Evolutionary conservation across 768 basidiomycete species (phyloP).

Genomic region (Dioszegia hungarica): DNA sequence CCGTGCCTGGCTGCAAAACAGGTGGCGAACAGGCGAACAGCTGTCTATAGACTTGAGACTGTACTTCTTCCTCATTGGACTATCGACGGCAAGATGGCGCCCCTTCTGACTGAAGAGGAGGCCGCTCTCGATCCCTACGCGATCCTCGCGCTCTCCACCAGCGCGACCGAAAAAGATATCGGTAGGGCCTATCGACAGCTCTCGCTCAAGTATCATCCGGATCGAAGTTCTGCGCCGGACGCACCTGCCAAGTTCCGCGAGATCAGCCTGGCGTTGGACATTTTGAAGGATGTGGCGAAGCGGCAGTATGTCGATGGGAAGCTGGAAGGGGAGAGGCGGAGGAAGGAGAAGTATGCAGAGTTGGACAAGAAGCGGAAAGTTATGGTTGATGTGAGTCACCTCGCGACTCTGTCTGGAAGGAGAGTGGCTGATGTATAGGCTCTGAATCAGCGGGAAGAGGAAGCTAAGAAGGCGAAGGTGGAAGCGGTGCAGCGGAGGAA

Average conservation of each 20-base stretch:
- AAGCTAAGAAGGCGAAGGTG: constrained; percentile 41
- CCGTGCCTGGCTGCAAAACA: not conserved
- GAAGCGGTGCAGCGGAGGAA: constrained; percentile 20
- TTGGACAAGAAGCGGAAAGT: constrained; percentile 42
- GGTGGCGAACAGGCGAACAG: constrained; percentile 4
- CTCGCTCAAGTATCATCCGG: constrained; percentile 47
- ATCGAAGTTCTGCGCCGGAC: constrained; percentile 28
- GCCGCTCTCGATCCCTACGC: constrained; percentile 38
- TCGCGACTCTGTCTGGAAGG: not conserved
- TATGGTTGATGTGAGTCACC: constrained; percentile 41
- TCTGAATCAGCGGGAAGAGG: constrained; percentile 41
- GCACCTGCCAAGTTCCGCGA: constrained; percentile 40
- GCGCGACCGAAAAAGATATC: constrained; percentile 42
- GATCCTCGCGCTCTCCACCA: constrained; percentile 21
- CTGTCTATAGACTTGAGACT: not conserved
- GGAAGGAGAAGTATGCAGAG: constrained; percentile 39
- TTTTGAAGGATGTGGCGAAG: constrained; percentile 34
- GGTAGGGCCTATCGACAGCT: constrained; percentile 33
- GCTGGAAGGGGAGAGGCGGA: constrained; percentile 29
- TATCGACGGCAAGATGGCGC: constrained; percentile 26
- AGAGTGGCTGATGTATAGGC: constrained; percentile 25
- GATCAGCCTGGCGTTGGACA: constrained; percentile 37
- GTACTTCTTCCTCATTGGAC: not conserved
- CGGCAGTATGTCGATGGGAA: constrained; percentile 37
- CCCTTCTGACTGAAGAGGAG: constrained; percentile 44